Conservation (phyloP, 352 stramenopile genomes). For the Phytophthora colocasiae region DNA sequence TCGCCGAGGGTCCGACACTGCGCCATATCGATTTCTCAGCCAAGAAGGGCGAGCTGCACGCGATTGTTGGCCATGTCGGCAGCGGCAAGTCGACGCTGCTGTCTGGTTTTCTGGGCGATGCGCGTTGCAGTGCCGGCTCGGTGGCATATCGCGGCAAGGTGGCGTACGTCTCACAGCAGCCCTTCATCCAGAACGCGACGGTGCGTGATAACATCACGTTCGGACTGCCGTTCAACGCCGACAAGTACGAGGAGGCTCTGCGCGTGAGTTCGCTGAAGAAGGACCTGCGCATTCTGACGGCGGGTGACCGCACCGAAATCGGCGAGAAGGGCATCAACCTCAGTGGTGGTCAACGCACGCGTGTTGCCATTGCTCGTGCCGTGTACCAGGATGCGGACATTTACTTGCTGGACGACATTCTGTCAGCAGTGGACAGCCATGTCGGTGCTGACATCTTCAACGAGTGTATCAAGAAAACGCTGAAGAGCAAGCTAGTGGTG, state of each 20-base stretch:
- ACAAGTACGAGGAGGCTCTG: slow-evolving; percentile 61
- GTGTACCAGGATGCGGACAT: slow-evolving; percentile 96
- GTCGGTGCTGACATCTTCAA: slow-evolving; percentile 95
- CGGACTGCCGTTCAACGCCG: slow-evolving; percentile 67
- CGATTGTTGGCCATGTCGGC: slow-evolving; percentile 57
- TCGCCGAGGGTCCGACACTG: slow-evolving; percentile 43
- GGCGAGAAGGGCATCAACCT: slow-evolving; percentile 98
- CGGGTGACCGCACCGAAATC: slow-evolving; percentile 97
- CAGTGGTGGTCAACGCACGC: slow-evolving; percentile 95
- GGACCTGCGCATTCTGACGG: slow-evolving; percentile 59
- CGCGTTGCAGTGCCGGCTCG: slow-evolving; percentile 40
- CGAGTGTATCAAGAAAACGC: slow-evolving; percentile 90
- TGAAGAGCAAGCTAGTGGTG: slow-evolving; percentile 90
- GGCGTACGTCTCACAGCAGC: slow-evolving; percentile 93
- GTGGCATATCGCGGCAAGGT: slow-evolving; percentile 87
- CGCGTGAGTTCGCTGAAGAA: slow-evolving; percentile 58
- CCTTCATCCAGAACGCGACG: slow-evolving; percentile 97
- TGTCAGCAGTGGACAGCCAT: slow-evolving; percentile 97
- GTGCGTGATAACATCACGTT: slow-evolving; percentile 98
- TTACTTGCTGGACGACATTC: slow-evolving; percentile 96
- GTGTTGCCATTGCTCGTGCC: slow-evolving; percentile 93
- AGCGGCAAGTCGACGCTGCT: slow-evolving; percentile 72
- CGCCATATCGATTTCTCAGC: slow-evolving; percentile 75
- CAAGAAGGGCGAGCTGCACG: slow-evolving; percentile 65
- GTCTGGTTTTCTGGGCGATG: slow-evolving; percentile 51